Evolutionary conservation across 805 yeast genomes (phyloP).

Genomic region (Candida peoriensis): DNA sequence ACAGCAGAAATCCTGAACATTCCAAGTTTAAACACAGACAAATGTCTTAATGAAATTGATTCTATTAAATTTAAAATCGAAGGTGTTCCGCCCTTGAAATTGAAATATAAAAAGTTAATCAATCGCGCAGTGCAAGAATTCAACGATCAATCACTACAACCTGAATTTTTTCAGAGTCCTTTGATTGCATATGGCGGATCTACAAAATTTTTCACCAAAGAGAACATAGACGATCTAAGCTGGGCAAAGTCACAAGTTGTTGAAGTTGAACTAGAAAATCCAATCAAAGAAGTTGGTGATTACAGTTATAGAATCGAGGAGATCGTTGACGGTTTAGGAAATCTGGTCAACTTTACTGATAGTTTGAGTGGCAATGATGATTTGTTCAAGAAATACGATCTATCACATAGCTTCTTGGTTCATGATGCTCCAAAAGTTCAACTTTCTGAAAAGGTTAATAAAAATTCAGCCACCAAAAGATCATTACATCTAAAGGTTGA

Average conservation of each 20-base stretch:
- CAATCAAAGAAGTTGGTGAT: constrained; percentile 42
- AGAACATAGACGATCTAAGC: constrained; percentile 34
- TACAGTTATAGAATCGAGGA: constrained; percentile 53
- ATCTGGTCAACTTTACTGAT: constrained; percentile 38
- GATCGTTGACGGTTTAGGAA: constrained; percentile 66
- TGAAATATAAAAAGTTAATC: constrained; percentile 47
- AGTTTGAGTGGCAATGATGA: constrained; percentile 24
- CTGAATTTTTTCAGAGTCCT: constrained; percentile 49
- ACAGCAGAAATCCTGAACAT: constrained; percentile 47
- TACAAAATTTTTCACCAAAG: constrained; percentile 20
- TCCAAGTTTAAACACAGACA: constrained; percentile 30
- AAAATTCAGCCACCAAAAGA: constrained; percentile 33
- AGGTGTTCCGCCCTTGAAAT: constrained; percentile 77
- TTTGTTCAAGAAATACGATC: constrained; percentile 28
- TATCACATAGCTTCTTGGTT: constrained; percentile 41
- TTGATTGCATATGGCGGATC: constrained; percentile 30
- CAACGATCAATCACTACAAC: constrained; percentile 42
- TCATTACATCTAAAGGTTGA: constrained; percentile 30
- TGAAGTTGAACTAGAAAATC: constrained; percentile 38
- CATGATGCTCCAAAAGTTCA: constrained; percentile 53
- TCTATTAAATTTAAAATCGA: constrained; percentile 46
- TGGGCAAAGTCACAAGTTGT: constrained; percentile 41
- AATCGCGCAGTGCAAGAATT: constrained; percentile 30
- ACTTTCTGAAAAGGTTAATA: constrained; percentile 35
- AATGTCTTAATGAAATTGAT: constrained; percentile 61